These are phyloP conservation scores for Bocquillonia castaneifolia DNA, from an alignment of 441 rosid genomes.

Conservation along the genomic window DNA sequence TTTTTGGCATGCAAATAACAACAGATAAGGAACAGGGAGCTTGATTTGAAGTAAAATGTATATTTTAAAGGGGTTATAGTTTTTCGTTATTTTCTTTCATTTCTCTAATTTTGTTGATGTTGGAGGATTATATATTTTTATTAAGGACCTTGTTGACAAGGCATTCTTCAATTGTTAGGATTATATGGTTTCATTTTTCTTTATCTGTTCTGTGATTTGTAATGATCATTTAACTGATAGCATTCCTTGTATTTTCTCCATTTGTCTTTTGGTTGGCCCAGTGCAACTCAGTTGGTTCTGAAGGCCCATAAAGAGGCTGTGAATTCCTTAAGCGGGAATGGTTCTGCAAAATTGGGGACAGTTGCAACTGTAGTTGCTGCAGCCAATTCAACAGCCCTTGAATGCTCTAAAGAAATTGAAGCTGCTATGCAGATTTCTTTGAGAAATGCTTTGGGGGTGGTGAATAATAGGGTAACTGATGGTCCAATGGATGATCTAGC, in stretches of 20 bases:
- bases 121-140: neutral
- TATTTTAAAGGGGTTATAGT: neutral
- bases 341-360: slow-evolving; percentile 83
- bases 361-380: slow-evolving; percentile 95
- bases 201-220: neutral
- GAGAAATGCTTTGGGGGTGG: slow-evolving; percentile 76
- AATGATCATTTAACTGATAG: neutral
- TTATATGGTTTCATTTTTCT: neutral
- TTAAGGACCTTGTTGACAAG: neutral
- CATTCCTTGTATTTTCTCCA: neutral
- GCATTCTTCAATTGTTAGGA: neutral
- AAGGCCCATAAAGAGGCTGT: slow-evolving; percentile 98
- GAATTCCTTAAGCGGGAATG: slow-evolving; percentile 81
- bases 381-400: slow-evolving; percentile 90
- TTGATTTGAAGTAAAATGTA: neutral
- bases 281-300: slow-evolving; percentile 87
- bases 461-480: slow-evolving; percentile 51
- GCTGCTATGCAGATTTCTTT: slow-evolving; percentile 92
- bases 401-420: slow-evolving; percentile 90
- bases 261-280: slow-evolving; percentile 26
- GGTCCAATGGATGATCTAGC: slow-evolving; percentile 92
- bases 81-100: neutral
- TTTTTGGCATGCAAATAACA: neutral
- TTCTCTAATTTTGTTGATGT: neutral
- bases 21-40: neutral